These are phyloP conservation scores for Parafenestella ontariensis DNA, from an alignment of 2,329 filamentous ascomycete genomes.

Conservation along the genomic window DNA sequence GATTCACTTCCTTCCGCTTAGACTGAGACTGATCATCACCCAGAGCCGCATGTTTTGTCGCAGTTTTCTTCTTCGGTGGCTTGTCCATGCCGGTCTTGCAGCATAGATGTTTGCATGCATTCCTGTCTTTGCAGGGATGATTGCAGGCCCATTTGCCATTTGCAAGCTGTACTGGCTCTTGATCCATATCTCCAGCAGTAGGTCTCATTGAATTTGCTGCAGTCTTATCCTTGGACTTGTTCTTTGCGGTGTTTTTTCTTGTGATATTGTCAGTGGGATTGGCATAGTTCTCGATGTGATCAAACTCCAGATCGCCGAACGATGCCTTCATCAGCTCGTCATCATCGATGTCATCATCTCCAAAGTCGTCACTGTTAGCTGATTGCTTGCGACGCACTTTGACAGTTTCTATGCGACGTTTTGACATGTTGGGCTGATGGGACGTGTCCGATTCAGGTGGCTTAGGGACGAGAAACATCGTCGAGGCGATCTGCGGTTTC, in stretches of 20 bases:
- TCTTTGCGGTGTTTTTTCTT: constrained; percentile 29
- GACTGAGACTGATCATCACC: constrained; percentile 9
- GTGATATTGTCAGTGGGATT: constrained; percentile 29
- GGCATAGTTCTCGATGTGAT: constrained; percentile 61
- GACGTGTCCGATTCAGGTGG: constrained; percentile 17
- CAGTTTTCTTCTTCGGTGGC: constrained; percentile 57
- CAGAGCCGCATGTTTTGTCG: constrained; percentile 29
- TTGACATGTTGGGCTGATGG: constrained; percentile 39
- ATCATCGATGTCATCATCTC: constrained; percentile 61
- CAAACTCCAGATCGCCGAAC: constrained; percentile 51
- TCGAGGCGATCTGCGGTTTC: constrained; percentile 57
- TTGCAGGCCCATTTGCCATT: constrained; percentile 80
- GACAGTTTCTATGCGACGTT: constrained; percentile 30
- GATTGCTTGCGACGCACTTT: constrained; percentile 13
- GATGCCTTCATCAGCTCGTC: constrained; percentile 58
- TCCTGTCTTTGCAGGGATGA: constrained; percentile 71
- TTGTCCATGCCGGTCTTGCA: constrained; percentile 75
- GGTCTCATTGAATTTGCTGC: constrained; percentile 3
- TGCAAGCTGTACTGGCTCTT: constrained; percentile 60
- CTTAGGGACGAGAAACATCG: constrained; percentile 51
- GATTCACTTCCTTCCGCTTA: background rate
- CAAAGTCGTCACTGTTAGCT: constrained; percentile 57
- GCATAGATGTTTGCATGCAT: constrained; percentile 72
- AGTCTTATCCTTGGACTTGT: constrained; percentile 12
- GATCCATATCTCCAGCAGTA: constrained; percentile 13